A percentile compares a stretch with the other conserved stretches of the same genome.
phyloP scores from a whole-genome alignment of 192 early-diverging fungal species.

The Podila horticola region DNA sequence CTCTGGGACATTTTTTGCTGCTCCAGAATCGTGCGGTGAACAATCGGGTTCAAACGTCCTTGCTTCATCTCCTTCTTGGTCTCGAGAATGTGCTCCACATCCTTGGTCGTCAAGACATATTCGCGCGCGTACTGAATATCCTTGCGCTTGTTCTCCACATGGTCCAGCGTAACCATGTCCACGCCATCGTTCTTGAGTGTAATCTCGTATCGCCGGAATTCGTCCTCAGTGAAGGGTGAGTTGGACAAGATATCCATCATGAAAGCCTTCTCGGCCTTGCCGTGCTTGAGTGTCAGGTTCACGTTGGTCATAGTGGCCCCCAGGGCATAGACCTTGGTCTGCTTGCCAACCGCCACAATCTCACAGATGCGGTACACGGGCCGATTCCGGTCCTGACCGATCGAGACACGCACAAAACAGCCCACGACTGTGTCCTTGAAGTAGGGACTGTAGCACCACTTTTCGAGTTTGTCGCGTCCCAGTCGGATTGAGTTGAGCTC shows the following conservation, averaged over 20 bases:
- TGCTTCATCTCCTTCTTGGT: slow-evolving; percentile 61
- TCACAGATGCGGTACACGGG: slow-evolving; percentile 64
- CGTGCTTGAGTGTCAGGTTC: slow-evolving; percentile 73
- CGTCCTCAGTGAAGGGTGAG: slow-evolving; percentile 68
- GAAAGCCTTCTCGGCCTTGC: slow-evolving; percentile 72
- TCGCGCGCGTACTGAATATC: slow-evolving; percentile 65
- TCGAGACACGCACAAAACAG: slow-evolving; percentile 72
- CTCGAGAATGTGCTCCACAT: slow-evolving; percentile 72
- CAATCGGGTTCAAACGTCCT: slow-evolving; percentile 31
- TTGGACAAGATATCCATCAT: slow-evolving; percentile 86
- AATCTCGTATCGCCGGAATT: slow-evolving; percentile 65
- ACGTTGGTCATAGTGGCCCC: slow-evolving; percentile 72
- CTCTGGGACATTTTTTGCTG: slow-evolving; percentile 56
- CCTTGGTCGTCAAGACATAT: slow-evolving; percentile 70
- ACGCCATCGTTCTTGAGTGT: slow-evolving; percentile 62
- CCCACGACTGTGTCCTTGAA: slow-evolving; percentile 74
- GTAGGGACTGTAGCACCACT: slow-evolving; percentile 79
- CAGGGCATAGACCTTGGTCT: slow-evolving; percentile 68
- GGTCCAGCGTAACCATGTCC: slow-evolving; percentile 56
- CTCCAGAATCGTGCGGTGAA: slow-evolving; percentile 35
- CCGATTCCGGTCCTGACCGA: slow-evolving; percentile 67
- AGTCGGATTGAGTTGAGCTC: slow-evolving; percentile 71
- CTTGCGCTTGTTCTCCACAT: slow-evolving; percentile 63
- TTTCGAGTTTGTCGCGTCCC: slow-evolving; percentile 71
- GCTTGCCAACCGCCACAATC: slow-evolving; percentile 30